Evolutionary conservation across 345 rosid genomes (phyloP), one percentile per base, ranked within the genome.

Genomic region (Citrus trifoliata): DNA sequence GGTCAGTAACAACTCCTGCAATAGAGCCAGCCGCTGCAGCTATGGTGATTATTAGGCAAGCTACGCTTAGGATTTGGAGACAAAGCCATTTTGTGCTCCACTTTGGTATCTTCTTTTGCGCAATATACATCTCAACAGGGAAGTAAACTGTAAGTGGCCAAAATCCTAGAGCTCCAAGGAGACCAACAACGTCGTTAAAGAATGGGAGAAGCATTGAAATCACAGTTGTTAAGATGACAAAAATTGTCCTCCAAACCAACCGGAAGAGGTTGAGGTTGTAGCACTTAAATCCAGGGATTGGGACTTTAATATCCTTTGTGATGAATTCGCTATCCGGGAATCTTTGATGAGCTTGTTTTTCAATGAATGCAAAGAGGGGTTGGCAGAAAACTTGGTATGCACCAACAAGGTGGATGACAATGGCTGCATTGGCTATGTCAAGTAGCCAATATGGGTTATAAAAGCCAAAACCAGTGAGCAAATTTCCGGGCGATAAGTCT

Each of bases 361-460:
- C 99, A 0, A 95, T 24, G 87, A 95, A 95, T 28, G 95, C 88
- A 19, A 89, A 95, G 16, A 93, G 84, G 38, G 98, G 97, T 79
- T 95, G 99, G 85, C 97, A 92, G 82, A 27, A 93, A 76, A 95
- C 98, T 84, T 95, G 99, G 90, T 95, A 95, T 16, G 97, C 98
- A 7, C 96, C 97, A 4, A 93, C 83, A 22, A 93, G 90, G 88
- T 95, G 99, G 73, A 95, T 76, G 0, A 92, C 90, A 46, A 95
- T 89, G 55, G 99, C 97, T 1, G 86, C 82, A 55, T 95, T 95
- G 7, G 96, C 99, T 70, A 95, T 88, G 89, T 93, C 97, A 25
- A 95, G 90, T 19, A 93, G 89, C 99, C 98, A 95, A 75, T 35
- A 95, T 3, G 99, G 99, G 83, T 93, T 88, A 67, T 82, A 86